Evolutionary conservation across 2,329 filamentous ascomycete genomes (phyloP), one percentile per base, ranked within the genome.

Genomic region (Exophiala alcalophila): DNA sequence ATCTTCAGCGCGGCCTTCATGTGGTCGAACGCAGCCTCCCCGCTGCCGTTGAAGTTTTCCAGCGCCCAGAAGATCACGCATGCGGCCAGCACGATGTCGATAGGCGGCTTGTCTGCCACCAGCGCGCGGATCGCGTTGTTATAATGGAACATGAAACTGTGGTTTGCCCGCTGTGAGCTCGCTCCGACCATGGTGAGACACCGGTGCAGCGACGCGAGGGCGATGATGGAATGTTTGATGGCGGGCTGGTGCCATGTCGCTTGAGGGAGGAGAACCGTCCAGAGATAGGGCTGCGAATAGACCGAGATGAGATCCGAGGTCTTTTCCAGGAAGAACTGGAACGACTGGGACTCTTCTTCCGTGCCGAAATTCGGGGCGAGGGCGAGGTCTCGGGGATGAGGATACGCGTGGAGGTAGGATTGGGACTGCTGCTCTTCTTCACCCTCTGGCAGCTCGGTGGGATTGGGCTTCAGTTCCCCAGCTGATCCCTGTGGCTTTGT

Each of bases 1-100:
- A 51, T 51, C 27, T 51, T 51, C 36, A 48, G 30, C 4, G 49
- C 49, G 3, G 49, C 49, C 21, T 51, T 43, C 40, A 51, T 41
- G 23, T 51, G 49, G 27, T 45, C 40, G 12, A 41, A 23, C 6
- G 49, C 40, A 7, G 37, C 29, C 12, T 51, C 30, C 3, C 36
- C 44, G 16, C 34, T 37, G 10, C 44, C 40, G 18, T 43, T 47
- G 33, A 51, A 44, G 29, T 44, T 47, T 18, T 51, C 49, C n/a
- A 51, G 28, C 8, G 32, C 36, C 42, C 40, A 51, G 33, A 51
- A 51, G 19, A 51, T 34, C 20, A 51, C 40, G 32, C 44, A 48
- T 8, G 49, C 23, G 5, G 41, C 37, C 3, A 51, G 30, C 12
- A 51, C 49, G 21, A 51, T 31, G 21, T 51, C 49, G 24, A 48